Percentiles rank a stretch among this genome's conserved stretches.
Conservation (phyloP, 495 filamentous ascomycete species). For the Stereocaulon alpinum region DNA sequence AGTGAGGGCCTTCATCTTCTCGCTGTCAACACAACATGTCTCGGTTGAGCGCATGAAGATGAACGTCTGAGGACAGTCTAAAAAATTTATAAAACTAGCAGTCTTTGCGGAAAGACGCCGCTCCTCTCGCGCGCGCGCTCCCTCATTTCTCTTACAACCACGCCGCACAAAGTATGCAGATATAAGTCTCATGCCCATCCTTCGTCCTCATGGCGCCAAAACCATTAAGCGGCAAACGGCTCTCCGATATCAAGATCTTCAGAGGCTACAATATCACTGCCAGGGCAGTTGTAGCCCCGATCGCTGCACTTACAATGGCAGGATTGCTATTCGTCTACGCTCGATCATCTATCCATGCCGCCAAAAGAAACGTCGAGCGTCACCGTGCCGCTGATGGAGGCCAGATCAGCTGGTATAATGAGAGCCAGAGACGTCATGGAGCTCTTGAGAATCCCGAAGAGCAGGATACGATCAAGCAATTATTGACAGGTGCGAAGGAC, state of each 20-base stretch:
- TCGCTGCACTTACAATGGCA: constrained; percentile 43
- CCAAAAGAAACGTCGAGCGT: constrained; percentile 27
- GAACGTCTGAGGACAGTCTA: no score
- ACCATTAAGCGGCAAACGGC: constrained; percentile 8
- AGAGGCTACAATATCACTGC: constrained; percentile 11
- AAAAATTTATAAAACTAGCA: no score
- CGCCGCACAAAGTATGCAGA: no score
- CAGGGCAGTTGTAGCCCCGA: constrained; percentile 28
- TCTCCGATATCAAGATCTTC: constrained; percentile 12
- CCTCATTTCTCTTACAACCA: neutral
- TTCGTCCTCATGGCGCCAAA: constrained; percentile 5
- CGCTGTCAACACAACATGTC: neutral
- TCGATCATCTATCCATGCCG: constrained; percentile 39
- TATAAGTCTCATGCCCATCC: no score
- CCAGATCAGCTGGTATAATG: constrained; percentile 26
- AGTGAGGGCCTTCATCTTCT: constrained; percentile 2
- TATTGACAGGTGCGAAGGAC: constrained; percentile 1
- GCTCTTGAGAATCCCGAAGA: constrained; percentile 25
- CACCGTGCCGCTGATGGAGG: constrained; percentile 37
- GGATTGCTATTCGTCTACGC: constrained; percentile 39
- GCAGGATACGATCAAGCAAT: neutral
- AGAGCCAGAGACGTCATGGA: constrained; percentile 35
- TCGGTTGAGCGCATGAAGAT: neutral
- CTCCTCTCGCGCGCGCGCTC: neutral
- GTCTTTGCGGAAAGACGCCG: neutral